phyloP scores from a whole-genome alignment of 225 moss, liverwort and hornwort species.

The Straminergon stramineum region DNA sequence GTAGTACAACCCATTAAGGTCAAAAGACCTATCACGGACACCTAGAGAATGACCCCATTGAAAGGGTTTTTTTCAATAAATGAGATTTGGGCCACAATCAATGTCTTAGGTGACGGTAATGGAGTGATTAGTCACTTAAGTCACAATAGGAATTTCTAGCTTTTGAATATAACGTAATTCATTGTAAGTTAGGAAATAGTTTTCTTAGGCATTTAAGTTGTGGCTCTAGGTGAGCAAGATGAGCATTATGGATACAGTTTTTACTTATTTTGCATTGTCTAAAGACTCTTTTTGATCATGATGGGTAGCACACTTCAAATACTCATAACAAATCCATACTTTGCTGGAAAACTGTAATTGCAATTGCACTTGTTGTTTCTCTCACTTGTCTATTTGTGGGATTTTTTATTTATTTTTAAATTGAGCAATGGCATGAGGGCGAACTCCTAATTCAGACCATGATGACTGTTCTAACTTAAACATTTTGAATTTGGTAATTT shows the following conservation, averaged over 20 bases:
- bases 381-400: background rate
- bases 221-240: background rate
- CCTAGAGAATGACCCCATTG: background rate
- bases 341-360: background rate
- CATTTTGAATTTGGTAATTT: too few species aligned
- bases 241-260: background rate
- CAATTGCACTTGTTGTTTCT: accelerated
- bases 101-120: background rate
- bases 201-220: background rate
- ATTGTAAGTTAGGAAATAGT: too few species aligned
- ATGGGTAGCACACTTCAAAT: background rate
- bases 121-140: too few species aligned
- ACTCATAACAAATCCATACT: too few species aligned
- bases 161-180: background rate
- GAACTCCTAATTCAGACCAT: background rate
- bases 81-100: too few species aligned
- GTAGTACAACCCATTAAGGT: background rate
- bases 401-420: background rate
- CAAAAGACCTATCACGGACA: background rate
- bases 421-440: background rate
- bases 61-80: background rate
- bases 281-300: background rate
- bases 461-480: background rate
- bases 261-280: accelerated
- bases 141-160: accelerated